Evolutionary conservation across 352 stramenopile genomes (phyloP).

Genomic region (Globisporangium paroecandrum): DNA sequence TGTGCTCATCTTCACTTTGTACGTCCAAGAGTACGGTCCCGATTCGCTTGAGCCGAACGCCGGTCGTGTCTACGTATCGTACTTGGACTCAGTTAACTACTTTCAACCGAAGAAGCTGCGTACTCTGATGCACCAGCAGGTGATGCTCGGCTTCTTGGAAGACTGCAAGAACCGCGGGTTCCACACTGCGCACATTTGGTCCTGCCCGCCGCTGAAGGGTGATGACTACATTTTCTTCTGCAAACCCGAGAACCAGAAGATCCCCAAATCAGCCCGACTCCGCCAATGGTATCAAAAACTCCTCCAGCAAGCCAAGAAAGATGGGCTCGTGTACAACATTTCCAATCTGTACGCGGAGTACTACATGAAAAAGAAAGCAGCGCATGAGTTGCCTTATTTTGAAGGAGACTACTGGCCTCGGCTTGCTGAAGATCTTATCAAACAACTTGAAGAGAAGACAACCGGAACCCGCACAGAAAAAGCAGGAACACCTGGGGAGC

Average conservation of each 20-base stretch:
- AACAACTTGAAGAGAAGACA: conserved; percentile 95
- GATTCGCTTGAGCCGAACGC: conserved; percentile 73
- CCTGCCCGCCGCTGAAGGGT: conserved; percentile 83
- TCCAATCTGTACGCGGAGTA: conserved; percentile 87
- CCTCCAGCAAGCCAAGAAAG: conserved; percentile 73
- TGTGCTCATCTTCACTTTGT: conserved; percentile 87
- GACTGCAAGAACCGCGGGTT: conserved; percentile 87
- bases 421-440: conserved; percentile 98
- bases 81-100: conserved; percentile 89
- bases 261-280: conserved; percentile 83
- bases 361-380: conserved; percentile 85
- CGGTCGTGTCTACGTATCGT: conserved; percentile 85
- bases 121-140: conserved; percentile 85
- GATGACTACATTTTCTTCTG: conserved; percentile 91
- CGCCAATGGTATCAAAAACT: conserved; percentile 87
- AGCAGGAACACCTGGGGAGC: not conserved
- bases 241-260: conserved; percentile 89
- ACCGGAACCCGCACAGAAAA: conserved; percentile 33
- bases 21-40: conserved; percentile 85
- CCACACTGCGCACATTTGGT: conserved; percentile 88
- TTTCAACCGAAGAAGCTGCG: conserved; percentile 87
- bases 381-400: conserved; percentile 96
- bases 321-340: conserved; percentile 76
- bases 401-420: conserved; percentile 99
- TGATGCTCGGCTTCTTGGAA: conserved; percentile 86